Base-by-base conservation (phyloP, 2,329 filamentous ascomycete species). In the Fusarium nematophilum region DNA sequence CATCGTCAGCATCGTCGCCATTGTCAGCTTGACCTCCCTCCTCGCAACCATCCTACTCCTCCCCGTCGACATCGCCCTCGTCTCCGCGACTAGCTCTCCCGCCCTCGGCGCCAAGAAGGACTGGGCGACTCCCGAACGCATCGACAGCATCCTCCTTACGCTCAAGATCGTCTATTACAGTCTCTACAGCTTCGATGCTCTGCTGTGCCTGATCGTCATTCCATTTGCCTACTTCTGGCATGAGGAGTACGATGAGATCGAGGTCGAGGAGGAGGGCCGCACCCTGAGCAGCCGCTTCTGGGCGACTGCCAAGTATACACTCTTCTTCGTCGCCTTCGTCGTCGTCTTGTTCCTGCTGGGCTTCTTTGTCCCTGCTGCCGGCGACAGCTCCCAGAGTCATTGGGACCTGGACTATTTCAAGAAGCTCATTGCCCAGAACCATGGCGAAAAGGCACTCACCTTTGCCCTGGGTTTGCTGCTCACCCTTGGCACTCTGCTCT, bases 191-290 rank as follows among this genome's bases (percentile, higher is more conserved):
- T 80, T 97, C 65, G 95, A 99, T 75, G 91, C 93, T 1, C 74
- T 97, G 6, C 85, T 99, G 9, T 99, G 95, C 71, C 81, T 99
- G 38, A 75, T 98, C 14, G 85, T 97, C 37, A 90, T 98, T 15
- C 95, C 95, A 0, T 99, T 99, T 72, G 90, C 93, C 40, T 99
- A 99, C 79, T 99, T 99, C 75, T 97, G 90, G 87, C 95, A 96
- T 71, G 95, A 99, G 75, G 95, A 98, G 75, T 96, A 96, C 65
- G 94, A 97, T 70, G 93, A 97, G 77, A 89, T 94, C 15, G 93
- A 93, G 58, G 84, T 89, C 27, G 91, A 96, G 68, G 91, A 96
- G 36, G 91, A 96, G 26, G 87, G 86, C 25, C 89, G 93, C 72
- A 90, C 90, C 3, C 75, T 90, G 54, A 83, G 82, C 6, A 85